Conservation (phyloP, 768 basidiomycete genomes). For the Termitomyces sp. region DNA sequence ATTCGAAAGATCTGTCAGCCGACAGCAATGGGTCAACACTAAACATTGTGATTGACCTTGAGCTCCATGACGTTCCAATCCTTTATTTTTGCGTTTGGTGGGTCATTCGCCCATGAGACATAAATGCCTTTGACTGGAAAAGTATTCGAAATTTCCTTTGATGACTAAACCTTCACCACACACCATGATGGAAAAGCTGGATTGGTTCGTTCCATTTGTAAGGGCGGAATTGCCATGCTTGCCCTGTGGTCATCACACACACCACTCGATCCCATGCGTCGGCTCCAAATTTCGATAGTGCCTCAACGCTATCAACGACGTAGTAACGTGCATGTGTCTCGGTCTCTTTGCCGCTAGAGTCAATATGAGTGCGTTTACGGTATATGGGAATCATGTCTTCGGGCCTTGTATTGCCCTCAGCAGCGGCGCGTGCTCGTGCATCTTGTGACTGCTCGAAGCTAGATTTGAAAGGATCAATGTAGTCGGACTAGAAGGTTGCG, state of each 20-base stretch:
- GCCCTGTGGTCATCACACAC: constrained; percentile 97
- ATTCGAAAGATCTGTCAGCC: background rate
- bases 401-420: constrained; percentile 66
- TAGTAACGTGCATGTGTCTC: constrained; percentile 64
- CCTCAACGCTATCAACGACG: constrained; percentile 90
- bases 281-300: constrained; percentile 83
- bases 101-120: constrained; percentile 92
- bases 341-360: constrained; percentile 58
- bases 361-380: constrained; percentile 71
- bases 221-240: constrained; percentile 95
- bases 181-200: constrained; percentile 91
- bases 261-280: constrained; percentile 97
- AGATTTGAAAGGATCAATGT: background rate
- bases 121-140: constrained; percentile 87
- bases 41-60: constrained; percentile 45
- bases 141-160: background rate
- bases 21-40: background rate
- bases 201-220: constrained; percentile 97
- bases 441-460: constrained; percentile 76
- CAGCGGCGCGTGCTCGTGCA: constrained; percentile 61
- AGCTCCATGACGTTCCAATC: constrained; percentile 98
- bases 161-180: constrained; percentile 7
- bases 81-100: constrained; percentile 81
- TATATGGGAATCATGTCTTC: constrained; percentile 90
- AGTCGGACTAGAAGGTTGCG: background rate